phyloP scores from a whole-genome alignment of 2,329 filamentous ascomycete species.

The Cryphonectria naterciae region DNA sequence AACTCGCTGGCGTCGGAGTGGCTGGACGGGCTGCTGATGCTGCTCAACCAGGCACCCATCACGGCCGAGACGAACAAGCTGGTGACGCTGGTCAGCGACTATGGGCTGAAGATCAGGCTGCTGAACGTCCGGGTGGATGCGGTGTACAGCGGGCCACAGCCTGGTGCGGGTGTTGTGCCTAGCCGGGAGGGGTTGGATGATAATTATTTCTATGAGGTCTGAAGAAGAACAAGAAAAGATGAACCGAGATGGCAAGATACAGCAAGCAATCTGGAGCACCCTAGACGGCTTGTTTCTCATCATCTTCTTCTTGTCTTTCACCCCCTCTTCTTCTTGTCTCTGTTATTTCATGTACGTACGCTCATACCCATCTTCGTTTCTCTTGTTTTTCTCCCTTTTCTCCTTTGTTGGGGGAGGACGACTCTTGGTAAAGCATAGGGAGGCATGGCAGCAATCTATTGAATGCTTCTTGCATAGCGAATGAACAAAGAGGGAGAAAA shows the following conservation, averaged over 20 bases:
- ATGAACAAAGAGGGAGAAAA: background rate
- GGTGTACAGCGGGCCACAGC: conserved; percentile 66
- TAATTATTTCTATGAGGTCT: conserved; percentile 89
- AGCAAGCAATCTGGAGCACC: too few species aligned
- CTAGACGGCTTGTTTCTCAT: background rate
- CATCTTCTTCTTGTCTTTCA: background rate
- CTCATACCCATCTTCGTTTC: conserved; percentile 24
- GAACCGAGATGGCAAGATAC: background rate
- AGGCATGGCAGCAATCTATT: background rate
- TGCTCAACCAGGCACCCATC: conserved; percentile 92
- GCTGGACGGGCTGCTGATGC: conserved; percentile 93
- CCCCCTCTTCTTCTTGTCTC: background rate
- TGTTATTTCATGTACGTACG: conserved; percentile 29
- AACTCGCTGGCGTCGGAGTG: conserved; percentile 91
- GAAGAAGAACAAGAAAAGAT: conserved; percentile 28
- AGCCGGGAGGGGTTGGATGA: conserved; percentile 85
- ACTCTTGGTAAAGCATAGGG: background rate
- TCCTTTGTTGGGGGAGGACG: background rate
- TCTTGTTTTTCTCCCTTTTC: background rate
- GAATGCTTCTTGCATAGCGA: background rate
- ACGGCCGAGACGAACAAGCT: conserved; percentile 95
- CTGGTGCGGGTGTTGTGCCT: conserved; percentile 77
- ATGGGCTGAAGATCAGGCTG: conserved; percentile 88
- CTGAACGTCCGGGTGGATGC: conserved; percentile 89
- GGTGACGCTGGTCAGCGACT: conserved; percentile 82